These are phyloP conservation scores for Lasiosphaeriaceae sp. DNA, from an alignment of 495 filamentous ascomycete genomes.

Conservation along the genomic window DNA sequence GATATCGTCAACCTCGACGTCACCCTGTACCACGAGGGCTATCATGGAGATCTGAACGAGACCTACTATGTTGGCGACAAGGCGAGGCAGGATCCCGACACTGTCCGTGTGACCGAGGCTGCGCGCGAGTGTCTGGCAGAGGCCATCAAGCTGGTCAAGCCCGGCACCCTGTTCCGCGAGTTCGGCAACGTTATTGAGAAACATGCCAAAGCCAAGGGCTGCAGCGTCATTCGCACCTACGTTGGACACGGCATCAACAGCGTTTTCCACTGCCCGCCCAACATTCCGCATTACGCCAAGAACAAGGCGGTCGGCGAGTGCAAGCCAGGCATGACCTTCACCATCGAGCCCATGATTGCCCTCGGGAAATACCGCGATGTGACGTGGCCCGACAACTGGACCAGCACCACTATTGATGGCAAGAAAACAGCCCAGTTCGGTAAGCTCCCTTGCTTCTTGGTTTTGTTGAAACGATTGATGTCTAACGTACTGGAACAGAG, in stretches of 20 bases:
- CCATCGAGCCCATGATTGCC: slow-evolving; percentile 90
- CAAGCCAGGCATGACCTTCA: slow-evolving; percentile 89
- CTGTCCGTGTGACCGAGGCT: slow-evolving; percentile 81
- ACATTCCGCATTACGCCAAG: slow-evolving; percentile 83
- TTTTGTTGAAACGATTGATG: background rate
- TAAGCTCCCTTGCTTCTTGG: slow-evolving; percentile 25
- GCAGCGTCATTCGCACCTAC: slow-evolving; percentile 85
- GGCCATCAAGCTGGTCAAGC: slow-evolving; percentile 81
- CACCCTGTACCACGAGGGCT: slow-evolving; percentile 80
- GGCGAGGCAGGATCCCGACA: slow-evolving; percentile 67
- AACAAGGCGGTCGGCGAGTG: slow-evolving; percentile 87
- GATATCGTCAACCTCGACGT: slow-evolving; percentile 91
- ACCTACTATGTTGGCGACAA: slow-evolving; percentile 86
- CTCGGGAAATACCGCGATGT: slow-evolving; percentile 74
- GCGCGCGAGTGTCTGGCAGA: slow-evolving; percentile 77
- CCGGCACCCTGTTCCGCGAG: slow-evolving; percentile 79
- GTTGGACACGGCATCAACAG: slow-evolving; percentile 86
- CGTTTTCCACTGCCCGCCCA: slow-evolving; percentile 80
- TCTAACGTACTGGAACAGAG: slow-evolving; percentile 44
- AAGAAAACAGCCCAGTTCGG: slow-evolving; percentile 80
- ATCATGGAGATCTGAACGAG: slow-evolving; percentile 87
- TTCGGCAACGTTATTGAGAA: slow-evolving; percentile 83
- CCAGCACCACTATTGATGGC: slow-evolving; percentile 76
- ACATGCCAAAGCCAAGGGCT: slow-evolving; percentile 71
- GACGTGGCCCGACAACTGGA: slow-evolving; percentile 92